Conservation (phyloP, 2,329 filamentous ascomycete species). For the Coleophoma cylindrospora region DNA sequence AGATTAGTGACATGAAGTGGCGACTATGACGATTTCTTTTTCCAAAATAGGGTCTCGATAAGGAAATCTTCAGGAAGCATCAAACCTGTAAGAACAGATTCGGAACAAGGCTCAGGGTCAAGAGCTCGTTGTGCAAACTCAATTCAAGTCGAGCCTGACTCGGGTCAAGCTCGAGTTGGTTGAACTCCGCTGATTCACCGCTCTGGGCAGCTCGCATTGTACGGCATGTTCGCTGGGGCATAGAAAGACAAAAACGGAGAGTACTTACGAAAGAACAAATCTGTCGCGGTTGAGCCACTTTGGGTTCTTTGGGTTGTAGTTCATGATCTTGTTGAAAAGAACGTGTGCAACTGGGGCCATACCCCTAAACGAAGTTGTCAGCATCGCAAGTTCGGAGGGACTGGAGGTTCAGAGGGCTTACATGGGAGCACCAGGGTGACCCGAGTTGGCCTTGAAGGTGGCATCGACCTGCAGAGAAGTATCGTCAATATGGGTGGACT, state of each 20-base stretch:
- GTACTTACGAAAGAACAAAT: conserved; percentile 95
- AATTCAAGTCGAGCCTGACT: too few species aligned
- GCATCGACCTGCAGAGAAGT: conserved; percentile 78
- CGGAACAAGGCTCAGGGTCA: background rate
- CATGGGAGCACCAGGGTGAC: conserved; percentile 98
- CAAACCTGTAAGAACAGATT: too few species aligned
- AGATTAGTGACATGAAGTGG: conserved; percentile 5
- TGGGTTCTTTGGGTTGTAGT: conserved; percentile 99
- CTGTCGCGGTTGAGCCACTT: conserved; percentile 96
- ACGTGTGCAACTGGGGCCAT: conserved; percentile 96
- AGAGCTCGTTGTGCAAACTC: too few species aligned
- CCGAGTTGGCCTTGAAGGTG: conserved; percentile 91
- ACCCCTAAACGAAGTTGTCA: conserved; percentile 41
- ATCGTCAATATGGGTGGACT: conserved; percentile 10
- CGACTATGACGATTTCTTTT: background rate
- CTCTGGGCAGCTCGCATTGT: background rate
- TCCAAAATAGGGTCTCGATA: background rate
- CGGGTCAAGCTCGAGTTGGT: too few species aligned
- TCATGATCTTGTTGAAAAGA: conserved; percentile 98
- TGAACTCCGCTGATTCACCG: background rate
- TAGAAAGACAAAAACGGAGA: background rate
- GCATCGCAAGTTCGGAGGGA: conserved; percentile 31
- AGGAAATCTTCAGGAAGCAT: background rate
- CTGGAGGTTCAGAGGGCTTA: conserved; percentile 33
- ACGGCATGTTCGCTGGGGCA: background rate